Evolutionary conservation across 1,284 basidiomycete species (phyloP).

Genomic region (Puccinia coronata): DNA sequence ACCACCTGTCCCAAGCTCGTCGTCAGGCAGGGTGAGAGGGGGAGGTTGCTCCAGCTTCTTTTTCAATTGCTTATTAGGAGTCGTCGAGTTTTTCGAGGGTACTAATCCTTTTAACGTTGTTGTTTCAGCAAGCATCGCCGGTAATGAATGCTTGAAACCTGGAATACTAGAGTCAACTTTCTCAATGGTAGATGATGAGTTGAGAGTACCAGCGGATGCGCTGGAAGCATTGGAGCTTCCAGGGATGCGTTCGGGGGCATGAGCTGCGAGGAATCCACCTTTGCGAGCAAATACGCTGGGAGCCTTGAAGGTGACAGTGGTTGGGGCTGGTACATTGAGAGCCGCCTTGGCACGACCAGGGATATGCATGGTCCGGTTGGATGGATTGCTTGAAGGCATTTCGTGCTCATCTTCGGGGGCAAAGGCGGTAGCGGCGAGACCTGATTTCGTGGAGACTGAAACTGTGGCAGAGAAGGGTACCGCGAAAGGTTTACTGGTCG

Average conservation of each 20-base stretch:
- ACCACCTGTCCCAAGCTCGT: conserved; percentile 44
- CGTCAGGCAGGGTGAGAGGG: conserved; percentile 47
- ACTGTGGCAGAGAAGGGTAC: conserved; percentile 38
- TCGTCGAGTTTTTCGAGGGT: conserved; percentile 15
- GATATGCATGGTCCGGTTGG: conserved; percentile 35
- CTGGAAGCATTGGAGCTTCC: conserved; percentile 17
- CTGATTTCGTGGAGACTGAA: conserved; percentile 23
- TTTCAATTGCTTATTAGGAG: conserved; percentile 26
- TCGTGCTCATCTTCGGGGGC: conserved; percentile 43
- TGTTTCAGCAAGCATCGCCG: conserved; percentile 48
- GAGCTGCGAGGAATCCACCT: conserved; percentile 49
- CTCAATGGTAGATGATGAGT: conserved; percentile 9
- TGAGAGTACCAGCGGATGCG: neutral
- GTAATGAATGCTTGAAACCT: conserved; percentile 47
- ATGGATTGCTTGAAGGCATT: conserved; percentile 2
- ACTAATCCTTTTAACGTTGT: conserved; percentile 46
- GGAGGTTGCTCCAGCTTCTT: conserved; percentile 49
- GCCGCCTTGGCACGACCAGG: conserved; percentile 49
- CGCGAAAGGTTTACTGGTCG: conserved; percentile 38
- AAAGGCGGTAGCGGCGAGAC: conserved; percentile 35
- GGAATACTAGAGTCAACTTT: conserved; percentile 50
- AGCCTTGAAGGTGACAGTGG: conserved; percentile 29
- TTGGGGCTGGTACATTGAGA: conserved; percentile 29
- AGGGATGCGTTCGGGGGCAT: conserved; percentile 48
- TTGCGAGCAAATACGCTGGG: conserved; percentile 48